Base-by-base conservation (phyloP, 352 stramenopile genomes). In the Halophytophthora batemanensis region DNA sequence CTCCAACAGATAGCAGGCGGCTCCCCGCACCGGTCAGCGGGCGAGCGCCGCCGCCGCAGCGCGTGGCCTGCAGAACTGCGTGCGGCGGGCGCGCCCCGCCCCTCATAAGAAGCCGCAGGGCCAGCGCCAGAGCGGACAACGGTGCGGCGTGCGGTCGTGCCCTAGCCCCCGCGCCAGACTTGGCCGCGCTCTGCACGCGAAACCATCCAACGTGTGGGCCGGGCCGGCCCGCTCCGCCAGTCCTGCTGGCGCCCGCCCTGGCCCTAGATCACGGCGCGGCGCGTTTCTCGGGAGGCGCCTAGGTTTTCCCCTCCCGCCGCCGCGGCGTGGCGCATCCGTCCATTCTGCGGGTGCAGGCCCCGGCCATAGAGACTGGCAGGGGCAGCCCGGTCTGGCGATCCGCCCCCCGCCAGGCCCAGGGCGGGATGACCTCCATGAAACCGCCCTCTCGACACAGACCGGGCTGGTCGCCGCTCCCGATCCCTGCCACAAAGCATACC, bases 401-500 rank as follows among this genome's bases (percentile, higher is more conserved):
- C 38, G 31, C 38, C 34, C 21, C 52, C 41, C 34, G 39, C 18
- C 7, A 35, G 6, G 17, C 18, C 15, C 2, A 1, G 31, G 59
- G 63, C 61, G 63, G 50, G 51, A 68, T 57, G 50, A 71, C 63
- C 8, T 7, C 6, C 17, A n/a, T 23, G 46, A 62, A 69, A 66
- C 61, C 37, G 51, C 17, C 37, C 37, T 12, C 21, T 21, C 37
- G 37, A 43, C n/a, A 43, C 37, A 43, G 17, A 43, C 6, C 37
- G 11, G 10, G n/a, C n/a, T n/a, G n/a, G n/a, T n/a, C n/a, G 40
- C 11, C 40, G 21, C 15, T 12, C n/a, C 1, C 17, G n/a, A 7
- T 33, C 12, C 10, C 17, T 12, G 18, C 19, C 40, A 7, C 8
- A 13, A 19, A 22, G 56, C 29, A 25, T 19, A 5, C 10, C 44